phyloP scores from a whole-genome alignment of 176 grass and related monocot species.

The Rhynchospora pubera region DNA sequence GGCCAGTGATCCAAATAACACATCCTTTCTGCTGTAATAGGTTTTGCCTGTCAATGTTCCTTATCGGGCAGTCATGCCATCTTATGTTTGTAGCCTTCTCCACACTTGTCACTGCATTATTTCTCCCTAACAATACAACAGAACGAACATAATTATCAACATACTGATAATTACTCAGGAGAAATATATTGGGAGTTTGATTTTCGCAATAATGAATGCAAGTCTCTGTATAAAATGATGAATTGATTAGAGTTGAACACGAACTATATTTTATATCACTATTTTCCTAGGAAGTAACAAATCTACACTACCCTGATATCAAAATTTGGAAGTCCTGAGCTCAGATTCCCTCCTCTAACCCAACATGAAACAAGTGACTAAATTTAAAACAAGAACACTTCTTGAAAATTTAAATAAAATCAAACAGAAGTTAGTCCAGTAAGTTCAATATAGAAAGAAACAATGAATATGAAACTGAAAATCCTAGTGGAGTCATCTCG shows the following conservation, averaged over 20 bases:
- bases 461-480: background rate
- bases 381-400: background rate
- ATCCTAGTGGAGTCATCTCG: background rate
- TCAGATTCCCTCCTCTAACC: background rate
- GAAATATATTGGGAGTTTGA: background rate
- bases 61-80: constrained; percentile 74
- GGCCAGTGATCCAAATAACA: constrained; percentile 89
- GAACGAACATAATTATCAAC: background rate
- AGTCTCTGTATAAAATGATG: no score
- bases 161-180: background rate
- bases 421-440: background rate
- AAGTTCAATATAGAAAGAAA: background rate
- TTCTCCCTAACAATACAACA: constrained; percentile 31
- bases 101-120: constrained; percentile 47
- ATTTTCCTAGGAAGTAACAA: background rate
- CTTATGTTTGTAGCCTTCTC: constrained; percentile 78
- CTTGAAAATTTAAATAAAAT: background rate
- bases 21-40: constrained; percentile 78
- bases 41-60: constrained; percentile 33
- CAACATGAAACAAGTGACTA: background rate
- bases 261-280: background rate
- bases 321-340: background rate
- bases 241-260: background rate
- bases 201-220: background rate
- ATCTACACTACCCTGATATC: background rate